Conservation (phyloP, 2,329 filamentous ascomycete species). For the Talaromyces amestolkiae region DNA sequence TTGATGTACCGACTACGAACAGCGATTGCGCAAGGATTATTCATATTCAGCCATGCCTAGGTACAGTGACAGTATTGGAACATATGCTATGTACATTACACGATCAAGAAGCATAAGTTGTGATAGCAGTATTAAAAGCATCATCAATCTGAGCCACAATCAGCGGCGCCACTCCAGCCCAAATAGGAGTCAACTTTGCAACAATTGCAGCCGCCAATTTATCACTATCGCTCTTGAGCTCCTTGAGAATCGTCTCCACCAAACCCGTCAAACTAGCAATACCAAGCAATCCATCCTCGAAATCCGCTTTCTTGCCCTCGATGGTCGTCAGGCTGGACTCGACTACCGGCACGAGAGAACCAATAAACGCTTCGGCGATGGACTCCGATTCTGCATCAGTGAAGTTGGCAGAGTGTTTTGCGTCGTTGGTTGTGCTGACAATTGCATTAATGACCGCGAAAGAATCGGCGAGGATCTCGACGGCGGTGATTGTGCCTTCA, state of each 20-base stretch:
- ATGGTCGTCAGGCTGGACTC: constrained; percentile 12
- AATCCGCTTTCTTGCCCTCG: constrained; percentile 4
- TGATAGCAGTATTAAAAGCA: constrained; percentile 10
- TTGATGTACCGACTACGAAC: neutral
- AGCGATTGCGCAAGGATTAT: neutral
- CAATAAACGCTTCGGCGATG: constrained; percentile 1
- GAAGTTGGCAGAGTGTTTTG: constrained; percentile 11
- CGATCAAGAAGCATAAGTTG: constrained; percentile 11
- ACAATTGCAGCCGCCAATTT: neutral
- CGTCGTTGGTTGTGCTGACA: constrained; percentile 4
- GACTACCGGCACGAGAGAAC: constrained; percentile 3
- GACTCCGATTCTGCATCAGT: constrained; percentile 8
- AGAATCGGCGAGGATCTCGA: constrained; percentile 11
- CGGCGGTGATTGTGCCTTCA: constrained; percentile 5
- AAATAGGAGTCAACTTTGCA: constrained; percentile 7
- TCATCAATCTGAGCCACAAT: constrained; percentile 7
- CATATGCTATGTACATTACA: neutral
- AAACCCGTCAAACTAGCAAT: constrained; percentile 4
- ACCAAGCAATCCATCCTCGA: constrained; percentile 11
- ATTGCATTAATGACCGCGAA: constrained; percentile 11
- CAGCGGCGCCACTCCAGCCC: constrained; percentile 9
- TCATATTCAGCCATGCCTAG: neutral
- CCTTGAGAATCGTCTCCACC: constrained; percentile 6
- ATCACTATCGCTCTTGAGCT: constrained; percentile 15
- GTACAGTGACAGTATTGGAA: neutral